Evolutionary conservation across 495 filamentous ascomycete genomes (phyloP).

Genomic region (Tuber aestivum): DNA sequence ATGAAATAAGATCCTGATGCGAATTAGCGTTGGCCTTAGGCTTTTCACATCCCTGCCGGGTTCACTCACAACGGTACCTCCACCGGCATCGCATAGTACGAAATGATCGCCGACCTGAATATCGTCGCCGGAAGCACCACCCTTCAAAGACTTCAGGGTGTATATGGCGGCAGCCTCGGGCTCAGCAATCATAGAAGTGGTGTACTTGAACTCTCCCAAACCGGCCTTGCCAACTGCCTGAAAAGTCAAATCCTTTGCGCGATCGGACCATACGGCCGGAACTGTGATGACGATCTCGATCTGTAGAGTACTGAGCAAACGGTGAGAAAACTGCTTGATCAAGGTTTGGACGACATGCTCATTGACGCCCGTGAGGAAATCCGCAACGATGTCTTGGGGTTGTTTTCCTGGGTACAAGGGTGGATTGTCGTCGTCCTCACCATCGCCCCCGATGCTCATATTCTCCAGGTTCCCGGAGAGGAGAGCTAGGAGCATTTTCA

Average conservation of each 20-base stretch:
- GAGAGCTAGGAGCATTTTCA: slow-evolving; percentile 1
- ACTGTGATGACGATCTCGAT: slow-evolving; percentile 55
- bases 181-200: slow-evolving; percentile 45
- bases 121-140: slow-evolving; percentile 9
- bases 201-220: slow-evolving; percentile 48
- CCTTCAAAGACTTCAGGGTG: slow-evolving; percentile 9
- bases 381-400: not conserved
- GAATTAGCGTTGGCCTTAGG: not conserved
- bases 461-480: not conserved
- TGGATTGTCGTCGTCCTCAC: not conserved
- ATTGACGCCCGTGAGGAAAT: not conserved
- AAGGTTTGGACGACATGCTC: not conserved
- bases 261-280: slow-evolving; percentile 69
- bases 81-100: slow-evolving; percentile 55
- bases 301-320: not conserved
- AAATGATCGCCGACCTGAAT: slow-evolving; percentile 37
- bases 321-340: not conserved
- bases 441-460: not conserved
- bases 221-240: slow-evolving; percentile 63
- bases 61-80: slow-evolving; percentile 49
- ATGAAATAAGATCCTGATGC: slow-evolving; percentile 45
- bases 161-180: slow-evolving; percentile 46
- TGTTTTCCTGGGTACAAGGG: not conserved
- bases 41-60: not conserved
- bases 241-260: slow-evolving; percentile 61